Evolutionary conservation across 2,329 filamentous ascomycete species (phyloP).

Genomic region (Penicillium sp.): DNA sequence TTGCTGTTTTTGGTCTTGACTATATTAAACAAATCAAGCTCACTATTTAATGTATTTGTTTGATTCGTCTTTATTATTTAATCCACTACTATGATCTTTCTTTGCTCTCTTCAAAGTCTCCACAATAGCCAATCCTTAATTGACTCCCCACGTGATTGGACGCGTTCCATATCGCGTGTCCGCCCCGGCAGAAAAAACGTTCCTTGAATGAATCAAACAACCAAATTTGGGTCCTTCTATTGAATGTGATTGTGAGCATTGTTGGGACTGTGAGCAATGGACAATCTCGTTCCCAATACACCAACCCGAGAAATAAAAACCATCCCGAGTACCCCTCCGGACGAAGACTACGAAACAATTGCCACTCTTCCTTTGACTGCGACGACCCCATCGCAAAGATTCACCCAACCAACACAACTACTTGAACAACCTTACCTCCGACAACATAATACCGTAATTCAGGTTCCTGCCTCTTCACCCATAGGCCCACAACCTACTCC

Average conservation of each 20-base stretch:
- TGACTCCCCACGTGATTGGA: slow-evolving; percentile 16
- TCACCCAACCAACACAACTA: slow-evolving; percentile 61
- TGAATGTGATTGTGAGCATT: slow-evolving; percentile 1
- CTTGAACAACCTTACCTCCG: slow-evolving; percentile 44
- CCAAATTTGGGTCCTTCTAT: not conserved
- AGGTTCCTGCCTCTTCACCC: slow-evolving; percentile 88
- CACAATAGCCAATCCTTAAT: not conserved
- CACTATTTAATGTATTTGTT: too few relatives aligned
- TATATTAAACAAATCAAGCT: not conserved
- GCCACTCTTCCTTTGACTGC: slow-evolving; percentile 44
- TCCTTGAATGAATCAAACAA: slow-evolving; percentile 14
- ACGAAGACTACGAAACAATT: slow-evolving; percentile 47
- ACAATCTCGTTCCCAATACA: slow-evolving; percentile 41
- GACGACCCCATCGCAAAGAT: slow-evolving; percentile 48
- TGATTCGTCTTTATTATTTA: too few relatives aligned
- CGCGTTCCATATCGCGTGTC: slow-evolving; percentile 22
- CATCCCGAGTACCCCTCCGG: slow-evolving; percentile 28
- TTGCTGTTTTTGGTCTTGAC: not conserved
- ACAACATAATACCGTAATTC: slow-evolving; percentile 52
- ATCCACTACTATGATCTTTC: too few relatives aligned
- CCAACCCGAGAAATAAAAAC: slow-evolving; percentile 35
- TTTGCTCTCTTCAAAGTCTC: not conserved
- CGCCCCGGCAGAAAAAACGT: slow-evolving; percentile 26
- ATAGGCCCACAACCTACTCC: slow-evolving; percentile 50
- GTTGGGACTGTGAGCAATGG: slow-evolving; percentile 29